Percentiles rank a stretch among this genome's conserved stretches.
phyloP scores from a whole-genome alignment of 2,329 filamentous ascomycete species.

The Fusarium mundagurra region DNA sequence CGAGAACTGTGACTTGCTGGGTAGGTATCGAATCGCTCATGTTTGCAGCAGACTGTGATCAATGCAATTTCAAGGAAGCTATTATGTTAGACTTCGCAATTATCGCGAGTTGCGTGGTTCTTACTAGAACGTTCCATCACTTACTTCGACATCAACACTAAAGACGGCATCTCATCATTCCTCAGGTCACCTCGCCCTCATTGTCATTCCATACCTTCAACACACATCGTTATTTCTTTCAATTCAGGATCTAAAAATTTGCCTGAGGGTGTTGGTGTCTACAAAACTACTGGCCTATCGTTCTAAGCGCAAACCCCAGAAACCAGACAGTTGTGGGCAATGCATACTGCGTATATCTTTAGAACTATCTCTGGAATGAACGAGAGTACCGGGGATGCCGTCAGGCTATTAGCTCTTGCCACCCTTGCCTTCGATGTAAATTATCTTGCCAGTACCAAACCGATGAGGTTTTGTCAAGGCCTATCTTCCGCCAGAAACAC shows the following conservation, averaged over 20 bases:
- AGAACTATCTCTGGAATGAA: neutral
- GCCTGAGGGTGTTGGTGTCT: neutral
- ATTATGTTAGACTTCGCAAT: neutral
- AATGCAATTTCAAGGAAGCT: neutral
- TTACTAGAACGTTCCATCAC: too few species aligned
- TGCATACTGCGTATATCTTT: neutral
- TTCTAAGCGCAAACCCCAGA: neutral
- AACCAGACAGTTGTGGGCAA: neutral
- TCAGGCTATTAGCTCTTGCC: neutral
- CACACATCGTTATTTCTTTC: too few species aligned
- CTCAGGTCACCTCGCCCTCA: too few species aligned
- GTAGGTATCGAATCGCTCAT: too few species aligned
- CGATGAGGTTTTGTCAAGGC: neutral
- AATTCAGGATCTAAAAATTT: neutral
- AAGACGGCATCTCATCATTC: too few species aligned
- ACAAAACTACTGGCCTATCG: neutral
- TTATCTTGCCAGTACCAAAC: too few species aligned
- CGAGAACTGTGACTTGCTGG: too few species aligned
- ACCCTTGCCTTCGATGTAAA: neutral
- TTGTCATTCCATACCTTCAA: too few species aligned
- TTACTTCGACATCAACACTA: neutral
- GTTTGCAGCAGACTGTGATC: neutral
- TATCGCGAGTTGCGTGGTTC: neutral
- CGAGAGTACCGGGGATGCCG: fast-evolving
- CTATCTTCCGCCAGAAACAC: too few species aligned